A percentile compares a stretch with the other conserved stretches of the same genome.
These are phyloP conservation scores for Trametes pubescens DNA, from an alignment of 1,284 basidiomycete genomes.

Conservation along the genomic window DNA sequence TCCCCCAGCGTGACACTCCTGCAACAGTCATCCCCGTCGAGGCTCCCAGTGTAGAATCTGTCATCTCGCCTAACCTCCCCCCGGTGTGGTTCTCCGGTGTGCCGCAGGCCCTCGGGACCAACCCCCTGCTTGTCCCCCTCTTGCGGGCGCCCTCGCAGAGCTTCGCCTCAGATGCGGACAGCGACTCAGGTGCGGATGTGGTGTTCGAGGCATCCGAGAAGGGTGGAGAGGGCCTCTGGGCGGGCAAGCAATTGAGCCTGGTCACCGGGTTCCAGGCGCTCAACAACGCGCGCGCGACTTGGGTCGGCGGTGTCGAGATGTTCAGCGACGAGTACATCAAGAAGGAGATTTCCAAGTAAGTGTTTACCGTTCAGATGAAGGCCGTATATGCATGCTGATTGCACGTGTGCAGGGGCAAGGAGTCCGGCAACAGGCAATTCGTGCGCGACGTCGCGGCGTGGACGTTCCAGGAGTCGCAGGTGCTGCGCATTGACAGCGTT, in stretches of 20 bases:
- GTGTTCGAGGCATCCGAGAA: conserved; percentile 73
- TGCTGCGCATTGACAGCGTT: conserved; percentile 81
- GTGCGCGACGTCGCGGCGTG: conserved; percentile 82
- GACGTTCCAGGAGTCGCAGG: conserved; percentile 90
- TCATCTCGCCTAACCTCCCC: conserved; percentile 56
- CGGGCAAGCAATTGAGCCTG: conserved; percentile 77
- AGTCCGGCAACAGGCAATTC: conserved; percentile 81
- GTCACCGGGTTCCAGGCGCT: conserved; percentile 91
- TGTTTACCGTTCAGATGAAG: conserved; percentile 28
- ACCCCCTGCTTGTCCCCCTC: conserved; percentile 86
- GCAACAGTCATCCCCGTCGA: conserved; percentile 67
- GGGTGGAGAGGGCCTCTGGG: conserved; percentile 79
- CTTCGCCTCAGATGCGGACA: conserved; percentile 70
- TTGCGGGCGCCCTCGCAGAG: conserved; percentile 80
- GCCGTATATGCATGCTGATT: conserved; percentile 10
- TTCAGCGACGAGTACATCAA: conserved; percentile 78
- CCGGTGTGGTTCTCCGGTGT: conserved; percentile 83
- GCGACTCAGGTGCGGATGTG: conserved; percentile 62
- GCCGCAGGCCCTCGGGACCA: conserved; percentile 77
- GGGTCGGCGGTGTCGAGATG: conserved; percentile 83
- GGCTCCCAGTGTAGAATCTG: conserved; percentile 45
- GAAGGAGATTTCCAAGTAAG: conserved; percentile 70
- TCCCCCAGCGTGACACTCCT: conserved; percentile 69
- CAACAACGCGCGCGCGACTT: conserved; percentile 81
- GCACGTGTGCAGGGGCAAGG: conserved; percentile 53